Percentiles rank a stretch among this genome's conserved stretches.
Evolutionary conservation across 2,329 filamentous ascomycete genomes (phyloP).

Genomic region (Bertia moriformis): DNA sequence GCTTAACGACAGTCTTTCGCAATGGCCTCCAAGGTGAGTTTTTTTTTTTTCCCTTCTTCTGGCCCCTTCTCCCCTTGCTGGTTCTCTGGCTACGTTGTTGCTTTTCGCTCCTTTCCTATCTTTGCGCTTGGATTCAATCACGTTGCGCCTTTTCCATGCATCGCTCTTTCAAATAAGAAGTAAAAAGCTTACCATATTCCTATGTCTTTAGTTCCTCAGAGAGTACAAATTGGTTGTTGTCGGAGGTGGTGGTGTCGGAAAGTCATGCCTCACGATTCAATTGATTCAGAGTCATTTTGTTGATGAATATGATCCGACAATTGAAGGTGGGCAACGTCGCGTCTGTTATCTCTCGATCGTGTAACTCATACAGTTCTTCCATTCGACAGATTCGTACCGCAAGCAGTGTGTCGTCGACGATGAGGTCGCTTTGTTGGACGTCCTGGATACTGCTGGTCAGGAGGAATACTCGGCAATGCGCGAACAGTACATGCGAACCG

Average conservation of each 20-base stretch:
- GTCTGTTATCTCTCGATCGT: conserved; percentile 5
- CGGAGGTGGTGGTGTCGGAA: conserved; percentile 94
- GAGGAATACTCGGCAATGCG: conserved; percentile 99
- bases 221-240: conserved; percentile 96
- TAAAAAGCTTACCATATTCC: too few species aligned
- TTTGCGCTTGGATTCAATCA: too few species aligned
- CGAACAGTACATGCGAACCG: conserved; percentile 98
- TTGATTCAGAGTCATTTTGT: conserved; percentile 93
- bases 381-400: conserved; percentile 75
- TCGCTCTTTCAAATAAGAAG: too few species aligned
- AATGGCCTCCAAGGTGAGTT: background rate
- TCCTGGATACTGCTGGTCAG: conserved; percentile 93
- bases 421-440: conserved; percentile 91
- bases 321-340: conserved; percentile 60
- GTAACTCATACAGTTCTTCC: conserved; percentile 4
- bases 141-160: too few species aligned
- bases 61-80: background rate
- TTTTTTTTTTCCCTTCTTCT: background rate
- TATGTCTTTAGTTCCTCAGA: conserved; percentile 66
- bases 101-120: too few species aligned
- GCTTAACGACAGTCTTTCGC: background rate
- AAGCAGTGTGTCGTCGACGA: conserved; percentile 99
- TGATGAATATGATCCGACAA: conserved; percentile 97
- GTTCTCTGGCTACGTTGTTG: too few species aligned
- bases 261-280: conserved; percentile 98